Conservation (phyloP, 257 asterid genomes). For the Perilla frutescens region DNA sequence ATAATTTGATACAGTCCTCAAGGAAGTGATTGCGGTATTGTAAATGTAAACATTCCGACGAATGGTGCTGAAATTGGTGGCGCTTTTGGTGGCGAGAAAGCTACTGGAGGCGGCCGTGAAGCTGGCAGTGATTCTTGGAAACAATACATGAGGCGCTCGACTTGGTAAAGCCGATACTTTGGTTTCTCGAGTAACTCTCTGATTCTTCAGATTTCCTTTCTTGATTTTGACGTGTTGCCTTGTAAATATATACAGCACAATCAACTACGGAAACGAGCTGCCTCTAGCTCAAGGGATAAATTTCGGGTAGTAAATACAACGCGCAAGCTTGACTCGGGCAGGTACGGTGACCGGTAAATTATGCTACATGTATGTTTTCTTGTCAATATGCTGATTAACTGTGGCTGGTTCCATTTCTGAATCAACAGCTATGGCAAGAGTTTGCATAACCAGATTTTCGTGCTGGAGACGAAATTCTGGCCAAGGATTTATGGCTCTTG, state of each 20-base stretch:
- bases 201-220: not conserved
- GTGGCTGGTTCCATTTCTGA: slow-evolving; percentile 24
- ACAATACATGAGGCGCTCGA: slow-evolving; percentile 98
- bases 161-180: slow-evolving; percentile 61
- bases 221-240: slow-evolving; percentile 22
- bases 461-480: not conserved
- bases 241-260: slow-evolving; percentile 55
- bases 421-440: slow-evolving; percentile 6
- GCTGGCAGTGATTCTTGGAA: slow-evolving; percentile 99
- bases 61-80: slow-evolving; percentile 99
- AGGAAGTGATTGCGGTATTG: slow-evolving; percentile 99
- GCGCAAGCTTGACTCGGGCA: slow-evolving; percentile 1
- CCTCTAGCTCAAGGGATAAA: slow-evolving; percentile 92
- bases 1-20: slow-evolving; percentile 60
- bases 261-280: slow-evolving; percentile 77
- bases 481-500: slow-evolving; percentile 10
- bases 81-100: slow-evolving; percentile 99
- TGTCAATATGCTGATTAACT: not conserved
- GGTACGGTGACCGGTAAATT: not conserved
- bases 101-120: slow-evolving; percentile 98
- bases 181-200: not conserved
- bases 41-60: slow-evolving; percentile 91
- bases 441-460: slow-evolving; percentile 21
- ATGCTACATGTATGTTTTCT: not conserved
- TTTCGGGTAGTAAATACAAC: slow-evolving; percentile 52